phyloP scores from a whole-genome alignment of 2,329 filamentous ascomycete genomes.

The Sporothrix sp. region DNA sequence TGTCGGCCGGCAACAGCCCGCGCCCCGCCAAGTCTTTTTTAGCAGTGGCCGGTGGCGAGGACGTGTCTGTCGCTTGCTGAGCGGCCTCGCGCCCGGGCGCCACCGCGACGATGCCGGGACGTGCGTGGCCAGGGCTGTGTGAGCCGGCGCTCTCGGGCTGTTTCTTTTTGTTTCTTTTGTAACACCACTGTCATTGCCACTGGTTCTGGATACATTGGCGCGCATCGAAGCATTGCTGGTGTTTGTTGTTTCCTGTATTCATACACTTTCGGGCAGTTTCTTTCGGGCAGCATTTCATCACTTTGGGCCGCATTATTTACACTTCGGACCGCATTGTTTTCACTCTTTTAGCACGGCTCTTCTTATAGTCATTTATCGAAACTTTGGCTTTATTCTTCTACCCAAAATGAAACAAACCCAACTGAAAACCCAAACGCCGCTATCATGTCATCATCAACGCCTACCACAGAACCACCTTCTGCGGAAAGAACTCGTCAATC shows the following conservation, averaged over 20 bases:
- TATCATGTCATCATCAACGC: neutral
- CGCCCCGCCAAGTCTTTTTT: slow-evolving; percentile 14
- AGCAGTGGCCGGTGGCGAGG: slow-evolving; percentile 8
- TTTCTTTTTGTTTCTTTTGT: neutral
- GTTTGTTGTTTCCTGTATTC: slow-evolving; percentile 4
- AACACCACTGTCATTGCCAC: neutral
- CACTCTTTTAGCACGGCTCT: neutral
- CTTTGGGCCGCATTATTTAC: too few species aligned
- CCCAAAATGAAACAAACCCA: neutral
- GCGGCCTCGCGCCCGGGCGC: neutral
- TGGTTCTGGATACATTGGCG: neutral
- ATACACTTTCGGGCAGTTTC: too few species aligned
- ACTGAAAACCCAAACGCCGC: neutral
- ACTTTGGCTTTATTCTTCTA: neutral
- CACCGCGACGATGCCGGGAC: too few species aligned
- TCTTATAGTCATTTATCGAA: neutral
- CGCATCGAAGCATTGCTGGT: slow-evolving; percentile 6
- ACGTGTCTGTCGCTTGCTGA: slow-evolving; percentile 9
- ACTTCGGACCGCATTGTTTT: neutral
- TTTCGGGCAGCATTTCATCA: too few species aligned
- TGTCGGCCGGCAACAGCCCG: slow-evolving; percentile 6
- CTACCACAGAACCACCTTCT: slow-evolving; percentile 60
- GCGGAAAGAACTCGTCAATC: slow-evolving; percentile 65
- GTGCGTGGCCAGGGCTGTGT: too few species aligned
- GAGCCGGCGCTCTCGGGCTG: neutral